A percentile compares a stretch with the other conserved stretches of the same genome.
phyloP scores from a whole-genome alignment of 306 rosid genomes.

The Elaeagnus macrophylla region DNA sequence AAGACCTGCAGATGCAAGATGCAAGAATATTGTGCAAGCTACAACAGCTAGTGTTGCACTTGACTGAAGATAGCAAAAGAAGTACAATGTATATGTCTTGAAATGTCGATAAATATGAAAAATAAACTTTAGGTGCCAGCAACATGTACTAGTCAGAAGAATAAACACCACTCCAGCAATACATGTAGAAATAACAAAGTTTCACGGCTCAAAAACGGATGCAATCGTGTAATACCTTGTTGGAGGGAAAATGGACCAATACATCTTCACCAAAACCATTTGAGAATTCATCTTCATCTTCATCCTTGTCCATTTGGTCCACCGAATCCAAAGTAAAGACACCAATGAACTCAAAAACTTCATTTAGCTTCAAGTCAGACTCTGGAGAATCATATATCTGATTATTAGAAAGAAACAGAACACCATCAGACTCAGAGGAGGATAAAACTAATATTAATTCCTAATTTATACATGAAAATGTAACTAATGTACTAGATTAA shows the following conservation, averaged over 20 bases:
- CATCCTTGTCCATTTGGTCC: conserved; percentile 36
- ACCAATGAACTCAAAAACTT: conserved; percentile 84
- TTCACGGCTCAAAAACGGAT: background rate
- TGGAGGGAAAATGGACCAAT: conserved; percentile 42
- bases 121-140: background rate
- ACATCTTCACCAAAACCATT: conserved; percentile 49
- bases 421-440: conserved; percentile 7
- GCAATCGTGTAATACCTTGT: conserved; percentile 58
- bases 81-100: too few species aligned
- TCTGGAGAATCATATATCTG: conserved; percentile 78
- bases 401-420: conserved; percentile 6
- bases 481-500: background rate
- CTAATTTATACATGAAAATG: background rate
- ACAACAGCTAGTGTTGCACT: too few species aligned
- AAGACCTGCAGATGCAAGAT: too few species aligned
- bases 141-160: background rate
- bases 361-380: conserved; percentile 78
- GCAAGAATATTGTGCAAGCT: too few species aligned
- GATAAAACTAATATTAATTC: background rate
- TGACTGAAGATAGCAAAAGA: too few species aligned
- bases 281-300: conserved; percentile 30
- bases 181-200: background rate
- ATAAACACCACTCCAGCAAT: background rate
- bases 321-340: conserved; percentile 59
- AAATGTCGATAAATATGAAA: too few species aligned